Percentiles rank a stretch among this genome's conserved stretches.
phyloP scores from a whole-genome alignment of 2,329 filamentous ascomycete species.

The Emmonsiellopsis sp. region DNA sequence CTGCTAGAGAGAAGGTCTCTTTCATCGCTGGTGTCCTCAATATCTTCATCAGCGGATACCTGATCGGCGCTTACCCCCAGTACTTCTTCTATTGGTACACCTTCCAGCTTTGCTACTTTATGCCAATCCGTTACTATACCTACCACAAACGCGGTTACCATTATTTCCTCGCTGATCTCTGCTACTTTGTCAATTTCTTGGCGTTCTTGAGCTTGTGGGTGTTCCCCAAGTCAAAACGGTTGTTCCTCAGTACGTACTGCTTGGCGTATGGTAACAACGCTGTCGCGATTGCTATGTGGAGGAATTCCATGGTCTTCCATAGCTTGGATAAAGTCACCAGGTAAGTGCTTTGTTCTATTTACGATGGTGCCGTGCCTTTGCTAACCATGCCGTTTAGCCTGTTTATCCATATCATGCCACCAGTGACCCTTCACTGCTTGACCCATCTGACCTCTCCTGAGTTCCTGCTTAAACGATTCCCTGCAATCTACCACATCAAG shows the following conservation, averaged over 20 bases:
- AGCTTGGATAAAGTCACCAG: constrained; percentile 96
- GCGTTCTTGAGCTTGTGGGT: constrained; percentile 75
- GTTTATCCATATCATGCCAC: constrained; percentile 99
- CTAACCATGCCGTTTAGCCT: constrained; percentile 41
- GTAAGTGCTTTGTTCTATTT: constrained; percentile 29
- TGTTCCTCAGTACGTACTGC: constrained; percentile 88
- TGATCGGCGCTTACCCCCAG: constrained; percentile 77
- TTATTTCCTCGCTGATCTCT: constrained; percentile 94
- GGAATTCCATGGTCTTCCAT: constrained; percentile 96
- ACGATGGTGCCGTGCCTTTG: constrained; percentile 11
- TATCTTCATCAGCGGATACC: constrained; percentile 90
- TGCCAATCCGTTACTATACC: constrained; percentile 88
- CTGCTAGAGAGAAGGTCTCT: constrained; percentile 81
- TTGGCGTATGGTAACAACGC: constrained; percentile 94
- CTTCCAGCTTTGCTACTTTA: constrained; percentile 78
- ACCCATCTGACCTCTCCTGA: constrained; percentile 68
- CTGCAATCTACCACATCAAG: constrained; percentile 77
- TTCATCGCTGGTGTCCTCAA: constrained; percentile 96
- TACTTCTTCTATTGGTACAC: constrained; percentile 93
- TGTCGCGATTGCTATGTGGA: constrained; percentile 97
- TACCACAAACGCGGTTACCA: constrained; percentile 90
- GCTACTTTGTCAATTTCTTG: constrained; percentile 94
- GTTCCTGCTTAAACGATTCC: constrained; percentile 61
- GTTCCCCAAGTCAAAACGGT: constrained; percentile 79
- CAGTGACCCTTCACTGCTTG: constrained; percentile 82